Evolutionary conservation across 2,329 filamentous ascomycete genomes (phyloP).

Genomic region (Curvularia verruculosa): DNA sequence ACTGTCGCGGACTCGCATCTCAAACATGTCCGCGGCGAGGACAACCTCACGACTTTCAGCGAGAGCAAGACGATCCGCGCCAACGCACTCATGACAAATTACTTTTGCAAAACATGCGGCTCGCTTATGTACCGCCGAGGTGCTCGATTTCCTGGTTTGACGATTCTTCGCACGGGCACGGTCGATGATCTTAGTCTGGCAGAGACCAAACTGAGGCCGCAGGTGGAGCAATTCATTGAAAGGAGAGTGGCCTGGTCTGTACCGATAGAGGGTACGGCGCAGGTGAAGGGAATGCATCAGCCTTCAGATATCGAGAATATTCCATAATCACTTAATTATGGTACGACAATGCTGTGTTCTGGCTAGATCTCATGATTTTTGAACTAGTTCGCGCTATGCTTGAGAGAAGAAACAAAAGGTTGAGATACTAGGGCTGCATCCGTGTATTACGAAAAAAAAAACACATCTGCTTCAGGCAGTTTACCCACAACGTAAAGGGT

Average conservation of each 20-base stretch:
- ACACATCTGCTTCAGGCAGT: too few relatives aligned
- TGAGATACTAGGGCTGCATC: too few relatives aligned
- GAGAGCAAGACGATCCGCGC: background rate
- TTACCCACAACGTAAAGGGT: too few relatives aligned
- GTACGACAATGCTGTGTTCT: too few relatives aligned
- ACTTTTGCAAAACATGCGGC: constrained; percentile 66
- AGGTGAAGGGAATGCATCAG: background rate
- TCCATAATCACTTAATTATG: background rate
- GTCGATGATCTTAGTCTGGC: constrained; percentile 66
- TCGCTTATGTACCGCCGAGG: constrained; percentile 65
- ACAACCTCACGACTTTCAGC: background rate
- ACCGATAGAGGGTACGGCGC: background rate
- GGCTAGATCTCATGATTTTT: background rate
- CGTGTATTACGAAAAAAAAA: too few relatives aligned
- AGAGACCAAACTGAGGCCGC: constrained; percentile 63
- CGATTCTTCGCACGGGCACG: constrained; percentile 62
- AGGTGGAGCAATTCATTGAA: constrained; percentile 60
- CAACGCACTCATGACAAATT: constrained; percentile 61
- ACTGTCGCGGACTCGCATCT: background rate
- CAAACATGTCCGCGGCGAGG: background rate
- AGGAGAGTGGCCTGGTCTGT: constrained; percentile 57
- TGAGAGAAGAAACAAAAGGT: too few relatives aligned
- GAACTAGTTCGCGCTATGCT: too few relatives aligned
- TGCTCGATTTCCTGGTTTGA: constrained; percentile 53
- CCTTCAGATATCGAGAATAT: background rate